phyloP scores from a whole-genome alignment of 202 grass and related monocot species.

The Setaria italica region DNA sequence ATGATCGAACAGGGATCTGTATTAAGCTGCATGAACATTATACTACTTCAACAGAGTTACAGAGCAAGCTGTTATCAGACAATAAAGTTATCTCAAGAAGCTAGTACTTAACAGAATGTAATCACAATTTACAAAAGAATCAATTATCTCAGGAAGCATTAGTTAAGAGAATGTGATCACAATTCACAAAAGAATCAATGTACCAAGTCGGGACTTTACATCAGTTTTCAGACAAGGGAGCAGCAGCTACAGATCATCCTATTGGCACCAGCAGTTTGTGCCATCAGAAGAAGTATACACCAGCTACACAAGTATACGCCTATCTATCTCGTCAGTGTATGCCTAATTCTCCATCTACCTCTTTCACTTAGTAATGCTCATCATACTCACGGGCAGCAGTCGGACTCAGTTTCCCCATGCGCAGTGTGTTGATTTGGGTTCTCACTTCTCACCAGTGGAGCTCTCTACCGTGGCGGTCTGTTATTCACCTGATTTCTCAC shows the following conservation, averaged over 20 bases:
- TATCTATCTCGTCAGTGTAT: conserved; percentile 23
- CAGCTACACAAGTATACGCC: conserved; percentile 8
- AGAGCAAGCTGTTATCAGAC: background rate
- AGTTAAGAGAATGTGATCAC: background rate
- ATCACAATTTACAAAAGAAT: background rate
- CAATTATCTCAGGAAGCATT: background rate
- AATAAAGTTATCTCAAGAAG: background rate
- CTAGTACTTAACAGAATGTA: background rate
- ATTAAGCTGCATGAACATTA: background rate
- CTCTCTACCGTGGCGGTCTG: background rate
- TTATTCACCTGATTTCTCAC: background rate
- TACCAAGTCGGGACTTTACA: background rate
- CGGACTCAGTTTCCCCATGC: background rate
- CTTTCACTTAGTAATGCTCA: conserved; percentile 8
- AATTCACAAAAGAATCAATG: conserved; percentile 8
- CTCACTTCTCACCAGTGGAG: conserved; percentile 23
- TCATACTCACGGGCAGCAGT: background rate
- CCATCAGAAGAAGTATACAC: conserved; percentile 26
- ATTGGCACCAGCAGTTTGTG: conserved; percentile 8
- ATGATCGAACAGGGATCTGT: background rate
- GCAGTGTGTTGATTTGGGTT: background rate
- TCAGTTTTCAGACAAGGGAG: background rate
- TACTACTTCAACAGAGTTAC: background rate
- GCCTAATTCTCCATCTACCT: conserved; percentile 21
- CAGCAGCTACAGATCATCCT: conserved; percentile 11